Base-by-base conservation (phyloP, 2,329 filamentous ascomycete genomes). In the Xylariaceae sp. region DNA sequence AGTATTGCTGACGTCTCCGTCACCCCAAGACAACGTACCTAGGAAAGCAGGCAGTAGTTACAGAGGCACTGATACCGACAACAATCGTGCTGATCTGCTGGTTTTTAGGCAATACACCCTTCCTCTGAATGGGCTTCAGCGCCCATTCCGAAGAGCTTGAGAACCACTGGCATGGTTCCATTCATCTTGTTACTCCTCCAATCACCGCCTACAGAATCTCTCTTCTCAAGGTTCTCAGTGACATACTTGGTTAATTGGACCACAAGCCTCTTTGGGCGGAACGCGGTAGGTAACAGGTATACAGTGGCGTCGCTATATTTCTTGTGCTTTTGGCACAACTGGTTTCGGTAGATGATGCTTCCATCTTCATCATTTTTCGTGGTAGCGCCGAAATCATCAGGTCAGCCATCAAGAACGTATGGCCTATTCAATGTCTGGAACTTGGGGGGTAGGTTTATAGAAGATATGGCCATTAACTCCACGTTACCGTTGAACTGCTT, bases 221-320 rank as follows among this genome's bases (percentile, higher is more conserved):
- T 29, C 26, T 63, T 55, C 8, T 28, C 16, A 11, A 62, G 53
- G n/a, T n/a, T n/a, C n/a, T n/a, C n/a, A n/a, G n/a, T n/a, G 2
- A 69, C 56, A 47, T 62, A 44, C 7, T 51, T 33, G 3, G 64
- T 58, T 3, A 61, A 49, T 43, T 69, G 67, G 26, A 68, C 65
- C 14, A 67, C 43, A 3, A 69, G 53, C 21, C 67, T 58, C 44
- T 56, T 61, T 0, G 67, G 67, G 3, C 57, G 37, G 26, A 47
- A 61, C 29, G 55, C 62, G 21, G 66, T 69, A 4, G 67, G 66
- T n/a, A 61, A 65, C 12, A 68, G 57, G 49, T 68, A 69, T 3
- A 66, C 62, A 11, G 66, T 62, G 4, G 67, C 61, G 40, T 69
- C 66, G 39, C 62, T 61, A 34, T 63, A 61, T 40, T 69, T 69